These are phyloP conservation scores for Polyrhizophydium stewartii DNA, from an alignment of 371 early-diverging fungal genomes.

Conservation along the genomic window DNA sequence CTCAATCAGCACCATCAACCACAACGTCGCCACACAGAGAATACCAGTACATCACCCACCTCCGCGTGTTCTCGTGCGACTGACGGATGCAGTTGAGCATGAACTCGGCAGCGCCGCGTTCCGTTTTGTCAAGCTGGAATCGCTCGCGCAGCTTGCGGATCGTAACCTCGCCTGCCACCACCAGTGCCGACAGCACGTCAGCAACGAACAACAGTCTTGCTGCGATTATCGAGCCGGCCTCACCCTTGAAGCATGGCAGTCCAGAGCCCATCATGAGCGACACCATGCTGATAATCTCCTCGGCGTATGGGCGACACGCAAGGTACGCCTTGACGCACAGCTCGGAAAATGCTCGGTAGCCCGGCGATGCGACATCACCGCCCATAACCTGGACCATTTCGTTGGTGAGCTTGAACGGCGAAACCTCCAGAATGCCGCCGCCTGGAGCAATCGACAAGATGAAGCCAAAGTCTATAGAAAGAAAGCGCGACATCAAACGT, in stretches of 20 bases:
- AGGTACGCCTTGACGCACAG: conserved; percentile 89
- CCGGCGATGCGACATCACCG: conserved; percentile 74
- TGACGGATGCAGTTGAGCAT: conserved; percentile 87
- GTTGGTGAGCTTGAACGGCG: conserved; percentile 97
- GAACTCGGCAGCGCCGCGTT: conserved; percentile 90
- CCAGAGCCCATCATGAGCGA: conserved; percentile 93
- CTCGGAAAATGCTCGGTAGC: conserved; percentile 85
- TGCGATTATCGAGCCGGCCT: background rate
- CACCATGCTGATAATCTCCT: conserved; percentile 88
- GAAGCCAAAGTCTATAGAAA: conserved; percentile 99
- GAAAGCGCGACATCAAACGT: background rate
- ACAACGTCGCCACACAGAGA: background rate
- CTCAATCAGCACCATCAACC: background rate
- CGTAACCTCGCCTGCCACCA: conserved; percentile 57
- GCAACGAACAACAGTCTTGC: too few relatives aligned
- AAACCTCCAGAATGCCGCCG: conserved; percentile 96
- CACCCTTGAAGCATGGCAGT: conserved; percentile 95
- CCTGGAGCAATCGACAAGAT: conserved; percentile 99
- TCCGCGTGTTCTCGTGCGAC: conserved; percentile 75
- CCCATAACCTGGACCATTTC: conserved; percentile 99
- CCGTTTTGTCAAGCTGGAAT: conserved; percentile 89
- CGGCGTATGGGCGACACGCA: conserved; percentile 86
- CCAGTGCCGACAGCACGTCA: too few relatives aligned
- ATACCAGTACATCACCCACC: background rate
- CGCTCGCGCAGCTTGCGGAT: conserved; percentile 80